Conservation (phyloP, 2,329 filamentous ascomycete genomes). For the Dothideomycetes sp. region DNA sequence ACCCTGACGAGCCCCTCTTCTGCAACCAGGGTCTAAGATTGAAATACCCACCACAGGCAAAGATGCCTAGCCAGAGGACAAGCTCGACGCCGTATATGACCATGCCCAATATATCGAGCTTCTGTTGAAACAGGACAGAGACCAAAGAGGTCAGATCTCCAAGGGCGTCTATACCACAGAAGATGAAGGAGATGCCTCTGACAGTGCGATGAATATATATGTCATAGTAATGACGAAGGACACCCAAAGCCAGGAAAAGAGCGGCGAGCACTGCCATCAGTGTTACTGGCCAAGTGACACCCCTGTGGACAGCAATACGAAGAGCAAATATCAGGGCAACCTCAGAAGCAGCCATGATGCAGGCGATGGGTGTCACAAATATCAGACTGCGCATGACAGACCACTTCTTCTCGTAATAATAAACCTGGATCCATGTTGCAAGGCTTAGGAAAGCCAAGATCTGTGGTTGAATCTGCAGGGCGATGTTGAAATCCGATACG, state of each 20-base stretch:
- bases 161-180: constrained; percentile 59
- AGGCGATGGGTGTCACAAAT: constrained; percentile 43
- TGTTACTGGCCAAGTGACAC: constrained; percentile 52
- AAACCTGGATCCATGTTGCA: constrained; percentile 47
- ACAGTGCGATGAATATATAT: constrained; percentile 59
- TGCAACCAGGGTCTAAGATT: constrained; percentile 52
- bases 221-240: constrained; percentile 60
- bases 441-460: constrained; percentile 45
- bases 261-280: constrained; percentile 60
- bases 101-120: constrained; percentile 52
- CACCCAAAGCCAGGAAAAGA: constrained; percentile 53
- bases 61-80: constrained; percentile 57
- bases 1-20: constrained; percentile 16
- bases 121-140: constrained; percentile 53
- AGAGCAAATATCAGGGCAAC: constrained; percentile 49
- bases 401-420: constrained; percentile 50
- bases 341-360: constrained; percentile 52
- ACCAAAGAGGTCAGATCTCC: constrained; percentile 60
- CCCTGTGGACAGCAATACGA: constrained; percentile 35
- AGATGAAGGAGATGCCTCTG: constrained; percentile 62
- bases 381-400: constrained; percentile 39
- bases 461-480: constrained; percentile 47
- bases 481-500: constrained; percentile 44
- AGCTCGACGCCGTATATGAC: constrained; percentile 60
- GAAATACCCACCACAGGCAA: constrained; percentile 56